phyloP scores from a whole-genome alignment of 2,329 filamentous ascomycete species.

The Trematosphaeria pertusa region DNA sequence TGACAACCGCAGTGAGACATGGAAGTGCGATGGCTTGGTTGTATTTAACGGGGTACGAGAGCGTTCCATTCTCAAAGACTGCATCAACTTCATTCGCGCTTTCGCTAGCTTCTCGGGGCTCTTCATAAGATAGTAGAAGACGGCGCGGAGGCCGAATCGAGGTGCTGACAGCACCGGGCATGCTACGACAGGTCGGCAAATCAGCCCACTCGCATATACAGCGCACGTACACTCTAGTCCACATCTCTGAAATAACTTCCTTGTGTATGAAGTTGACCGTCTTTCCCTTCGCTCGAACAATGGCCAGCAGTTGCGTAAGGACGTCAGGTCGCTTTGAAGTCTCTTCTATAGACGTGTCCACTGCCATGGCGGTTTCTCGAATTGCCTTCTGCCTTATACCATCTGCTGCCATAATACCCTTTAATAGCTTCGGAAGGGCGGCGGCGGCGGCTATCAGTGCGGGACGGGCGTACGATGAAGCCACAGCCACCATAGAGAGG shows the following conservation, averaged over 20 bases:
- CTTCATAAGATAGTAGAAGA: conserved; percentile 50
- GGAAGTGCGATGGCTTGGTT: conserved; percentile 34
- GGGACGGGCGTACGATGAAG: conserved; percentile 15
- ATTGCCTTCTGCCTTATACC: conserved; percentile 17
- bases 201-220: too few relatives aligned
- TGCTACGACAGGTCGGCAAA: conserved; percentile 12
- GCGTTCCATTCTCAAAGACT: conserved; percentile 9
- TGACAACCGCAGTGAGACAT: conserved; percentile 54
- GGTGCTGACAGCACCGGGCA: conserved; percentile 47
- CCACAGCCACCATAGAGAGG: conserved; percentile 14
- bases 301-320: conserved; percentile 37
- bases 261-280: conserved; percentile 38
- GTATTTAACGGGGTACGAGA: conserved; percentile 19
- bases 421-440: conserved; percentile 23
- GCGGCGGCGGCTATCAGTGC: conserved; percentile 13
- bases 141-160: conserved; percentile 39
- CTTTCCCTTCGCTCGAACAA: conserved; percentile 37
- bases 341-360: conserved; percentile 11
- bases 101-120: conserved; percentile 25
- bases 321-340: conserved; percentile 31
- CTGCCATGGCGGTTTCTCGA: conserved; percentile 13
- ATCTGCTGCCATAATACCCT: conserved; percentile 24
- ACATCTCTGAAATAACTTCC: conserved; percentile 36
- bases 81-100: conserved; percentile 30
- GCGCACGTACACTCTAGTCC: conserved; percentile 37